Base-by-base conservation (phyloP, 148 eudicot species). In the Beta vulgaris region DNA sequence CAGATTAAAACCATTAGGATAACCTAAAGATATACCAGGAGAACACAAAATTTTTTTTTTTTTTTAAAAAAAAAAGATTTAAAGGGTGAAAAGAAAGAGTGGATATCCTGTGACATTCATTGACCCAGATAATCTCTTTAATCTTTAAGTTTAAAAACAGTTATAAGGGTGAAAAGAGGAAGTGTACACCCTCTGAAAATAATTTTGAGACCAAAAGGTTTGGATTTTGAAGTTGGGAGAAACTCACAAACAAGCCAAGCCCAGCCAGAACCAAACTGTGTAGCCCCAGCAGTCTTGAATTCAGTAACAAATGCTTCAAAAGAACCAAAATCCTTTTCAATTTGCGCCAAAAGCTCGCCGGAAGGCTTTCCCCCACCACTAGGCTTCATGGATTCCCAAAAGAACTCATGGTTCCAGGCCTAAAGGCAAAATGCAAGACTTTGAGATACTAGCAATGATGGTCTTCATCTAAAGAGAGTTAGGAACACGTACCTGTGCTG, bases 261-360 rank as follows among this genome's bases (percentile, higher is more conserved):
- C 98, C 96, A 95, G 72, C 99, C 99, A 76, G 99, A 95, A 80
- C 99, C 97, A 78, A 92, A 95, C 78, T 95, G 99, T 49, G 94
- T 90, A 23, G 97, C 80, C 40, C 96, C 97, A 63, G 93, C 96
- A 49, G 93, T 58, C 85, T 89, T 95, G 74, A 95, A 92, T 76
- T 92, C 91, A 65, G 69, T 81, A 40, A 88, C 83, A 66, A 95
- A 85, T 70, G 79, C 87, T 77, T 95, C 94, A 75, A 83, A 92
- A 69, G 96, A 92, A 72, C 97, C 99, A 67, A 95, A 95, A 82
- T 92, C 96, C 83, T 94, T 86, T 70, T 92, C 85, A 48, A 95
- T 92, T 68, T 88, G 80, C 10, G 81, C 81, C 48, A 91, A 75
- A 75, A 95, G 90, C 72, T 92, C 96, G 60, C 96, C 96, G 31